phyloP scores from a whole-genome alignment of 441 rosid species.

The Erodium trifolium region DNA sequence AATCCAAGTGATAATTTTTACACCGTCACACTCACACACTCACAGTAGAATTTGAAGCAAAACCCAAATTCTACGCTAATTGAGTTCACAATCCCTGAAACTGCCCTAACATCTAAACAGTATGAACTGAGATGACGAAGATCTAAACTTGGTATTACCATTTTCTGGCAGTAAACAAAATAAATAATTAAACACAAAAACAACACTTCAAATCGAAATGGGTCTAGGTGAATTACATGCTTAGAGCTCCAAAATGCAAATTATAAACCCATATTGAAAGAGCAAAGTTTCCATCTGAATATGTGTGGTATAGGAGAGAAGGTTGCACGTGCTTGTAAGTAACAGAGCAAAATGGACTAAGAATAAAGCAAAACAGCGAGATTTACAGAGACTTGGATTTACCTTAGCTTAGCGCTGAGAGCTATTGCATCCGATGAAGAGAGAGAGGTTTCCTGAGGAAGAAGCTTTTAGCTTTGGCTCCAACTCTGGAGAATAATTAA shows the following conservation, averaged over 20 bases:
- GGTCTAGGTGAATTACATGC: neutral
- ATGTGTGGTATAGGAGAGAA: neutral
- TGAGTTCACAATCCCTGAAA: neutral
- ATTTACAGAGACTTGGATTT: neutral
- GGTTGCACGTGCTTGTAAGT: neutral
- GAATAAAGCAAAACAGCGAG: neutral
- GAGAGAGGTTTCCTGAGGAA: neutral
- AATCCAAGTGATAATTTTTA: neutral
- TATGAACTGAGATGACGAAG: neutral
- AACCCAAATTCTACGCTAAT: neutral
- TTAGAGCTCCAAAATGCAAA: slow-evolving; percentile 2
- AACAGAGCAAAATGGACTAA: neutral
- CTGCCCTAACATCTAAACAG: neutral
- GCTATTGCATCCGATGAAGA: neutral
- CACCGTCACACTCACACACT: neutral
- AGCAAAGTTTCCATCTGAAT: neutral
- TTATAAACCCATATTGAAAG: neutral
- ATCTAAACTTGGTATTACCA: neutral
- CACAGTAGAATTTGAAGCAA: neutral
- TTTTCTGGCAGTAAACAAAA: neutral
- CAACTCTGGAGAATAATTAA: neutral
- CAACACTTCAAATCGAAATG: neutral
- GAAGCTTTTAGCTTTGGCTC: slow-evolving; percentile 2
- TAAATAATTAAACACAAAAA: neutral
- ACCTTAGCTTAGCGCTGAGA: slow-evolving; percentile 3